Evolutionary conservation across 2,329 filamentous ascomycete species (phyloP).

Genomic region (Ceratocystis destructans): DNA sequence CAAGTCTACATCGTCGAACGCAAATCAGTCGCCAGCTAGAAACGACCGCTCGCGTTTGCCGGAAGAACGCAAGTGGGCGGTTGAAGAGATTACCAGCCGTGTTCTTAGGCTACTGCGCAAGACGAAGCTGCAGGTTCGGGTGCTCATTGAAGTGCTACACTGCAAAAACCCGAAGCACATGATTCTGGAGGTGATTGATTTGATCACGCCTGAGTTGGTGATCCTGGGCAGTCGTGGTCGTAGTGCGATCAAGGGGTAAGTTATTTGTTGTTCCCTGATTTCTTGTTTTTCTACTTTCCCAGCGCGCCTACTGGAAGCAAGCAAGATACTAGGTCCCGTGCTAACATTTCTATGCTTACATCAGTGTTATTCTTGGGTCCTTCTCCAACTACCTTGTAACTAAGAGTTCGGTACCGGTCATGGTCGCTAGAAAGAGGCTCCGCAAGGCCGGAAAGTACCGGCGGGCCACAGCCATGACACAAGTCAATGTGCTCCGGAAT

Average conservation of each 20-base stretch:
- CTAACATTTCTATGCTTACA: constrained; percentile 24
- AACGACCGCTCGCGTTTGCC: constrained; percentile 48
- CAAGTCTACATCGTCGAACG: constrained; percentile 15
- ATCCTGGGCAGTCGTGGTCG: constrained; percentile 84
- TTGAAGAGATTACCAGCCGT: constrained; percentile 71
- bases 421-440: constrained; percentile 87
- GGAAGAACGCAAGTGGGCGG: constrained; percentile 64
- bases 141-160: constrained; percentile 91
- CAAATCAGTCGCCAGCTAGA: constrained; percentile 19
- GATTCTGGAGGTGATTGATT: constrained; percentile 94
- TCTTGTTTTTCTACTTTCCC: constrained; percentile 4
- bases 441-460: constrained; percentile 76
- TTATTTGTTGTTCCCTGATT: constrained; percentile 20
- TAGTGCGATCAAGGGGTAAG: constrained; percentile 84
- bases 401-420: constrained; percentile 91
- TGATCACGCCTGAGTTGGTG: constrained; percentile 78
- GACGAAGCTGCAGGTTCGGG: constrained; percentile 80
- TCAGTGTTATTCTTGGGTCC: constrained; percentile 79
- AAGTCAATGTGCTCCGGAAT: constrained; percentile 70
- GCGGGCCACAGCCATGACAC: constrained; percentile 47
- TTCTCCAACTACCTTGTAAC: constrained; percentile 97
- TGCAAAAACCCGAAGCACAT: constrained; percentile 96
- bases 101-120: constrained; percentile 79
- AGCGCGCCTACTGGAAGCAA: neutral
- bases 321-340: neutral